A percentile compares a stretch with the other conserved stretches of the same genome.
phyloP scores from a whole-genome alignment of 352 stramenopile genomes.

The Globisporangium alternatum region DNA sequence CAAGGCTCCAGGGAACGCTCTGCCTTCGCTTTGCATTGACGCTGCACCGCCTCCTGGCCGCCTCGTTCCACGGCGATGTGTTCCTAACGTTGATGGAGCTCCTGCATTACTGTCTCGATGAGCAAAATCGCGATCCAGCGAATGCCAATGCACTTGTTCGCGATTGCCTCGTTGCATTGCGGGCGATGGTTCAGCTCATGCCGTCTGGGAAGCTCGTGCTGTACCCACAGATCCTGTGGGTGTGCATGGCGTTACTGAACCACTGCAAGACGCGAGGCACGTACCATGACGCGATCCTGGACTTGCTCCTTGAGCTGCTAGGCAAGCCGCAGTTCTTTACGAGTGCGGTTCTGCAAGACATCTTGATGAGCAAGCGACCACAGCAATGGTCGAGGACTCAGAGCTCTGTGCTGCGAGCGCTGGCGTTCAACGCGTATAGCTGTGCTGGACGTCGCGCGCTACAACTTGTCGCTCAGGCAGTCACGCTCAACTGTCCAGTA shows the following conservation, averaged over 20 bases:
- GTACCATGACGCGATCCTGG: constrained; percentile 29
- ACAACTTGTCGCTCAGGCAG: constrained; percentile 19
- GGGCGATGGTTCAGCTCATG: constrained; percentile 44
- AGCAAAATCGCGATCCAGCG: constrained; percentile 23
- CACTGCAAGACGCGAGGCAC: constrained; percentile 26
- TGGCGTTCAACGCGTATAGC: constrained; percentile 35
- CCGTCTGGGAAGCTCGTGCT: constrained; percentile 47
- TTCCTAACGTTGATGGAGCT: constrained; percentile 56
- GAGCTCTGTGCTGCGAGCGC: constrained; percentile 45
- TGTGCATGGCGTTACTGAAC: constrained; percentile 64
- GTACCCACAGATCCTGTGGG: constrained; percentile 79
- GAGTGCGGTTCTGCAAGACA: constrained; percentile 36
- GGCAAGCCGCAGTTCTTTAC: constrained; percentile 44
- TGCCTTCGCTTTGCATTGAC: constrained; percentile 58
- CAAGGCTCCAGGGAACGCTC: constrained; percentile 16
- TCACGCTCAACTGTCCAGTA: constrained; percentile 31
- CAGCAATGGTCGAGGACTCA: constrained; percentile 36
- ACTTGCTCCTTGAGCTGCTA: constrained; percentile 45
- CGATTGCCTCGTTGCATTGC: constrained; percentile 45
- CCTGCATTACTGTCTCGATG: constrained; percentile 42
- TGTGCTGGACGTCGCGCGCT: constrained; percentile 16
- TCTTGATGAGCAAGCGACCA: constrained; percentile 49
- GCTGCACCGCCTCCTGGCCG: constrained; percentile 42
- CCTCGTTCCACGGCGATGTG: constrained; percentile 57
- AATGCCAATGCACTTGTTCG: constrained; percentile 26